phyloP scores from a whole-genome alignment of 1,284 basidiomycete genomes.

The Sphaerobolus stellatus region DNA sequence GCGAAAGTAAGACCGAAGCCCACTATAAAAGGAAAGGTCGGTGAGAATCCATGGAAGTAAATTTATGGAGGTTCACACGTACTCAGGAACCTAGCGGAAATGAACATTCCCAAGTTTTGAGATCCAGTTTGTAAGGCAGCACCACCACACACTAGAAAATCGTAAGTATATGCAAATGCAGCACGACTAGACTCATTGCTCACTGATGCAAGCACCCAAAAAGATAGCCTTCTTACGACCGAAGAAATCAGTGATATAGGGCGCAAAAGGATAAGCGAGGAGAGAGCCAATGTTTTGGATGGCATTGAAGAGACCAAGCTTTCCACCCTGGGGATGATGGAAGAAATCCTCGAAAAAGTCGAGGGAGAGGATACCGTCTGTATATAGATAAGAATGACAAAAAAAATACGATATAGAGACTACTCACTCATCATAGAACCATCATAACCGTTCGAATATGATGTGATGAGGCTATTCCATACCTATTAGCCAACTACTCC shows the following conservation, averaged over 20 bases:
- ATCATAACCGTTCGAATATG: constrained; percentile 76
- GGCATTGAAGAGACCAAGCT: constrained; percentile 71
- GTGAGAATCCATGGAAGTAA: background rate
- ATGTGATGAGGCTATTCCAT: constrained; percentile 60
- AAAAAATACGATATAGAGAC: constrained; percentile 8
- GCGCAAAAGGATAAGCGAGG: constrained; percentile 22
- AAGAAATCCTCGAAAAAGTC: constrained; percentile 62
- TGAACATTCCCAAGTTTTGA: constrained; percentile 76
- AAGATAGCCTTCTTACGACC: constrained; percentile 20
- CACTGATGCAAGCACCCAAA: constrained; percentile 18
- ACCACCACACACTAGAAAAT: constrained; percentile 58
- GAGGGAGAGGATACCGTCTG: constrained; percentile 63
- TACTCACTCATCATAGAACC: constrained; percentile 65
- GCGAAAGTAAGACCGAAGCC: constrained; percentile 79
- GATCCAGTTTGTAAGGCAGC: constrained; percentile 72
- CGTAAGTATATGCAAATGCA: no score
- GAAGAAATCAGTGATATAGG: constrained; percentile 19
- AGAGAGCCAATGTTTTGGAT: constrained; percentile 48
- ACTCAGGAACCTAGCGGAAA: constrained; percentile 55
- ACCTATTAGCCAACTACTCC: background rate
- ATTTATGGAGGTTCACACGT: background rate
- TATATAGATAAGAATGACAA: constrained; percentile 1
- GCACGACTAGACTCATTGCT: no score
- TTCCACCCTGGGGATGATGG: constrained; percentile 49
- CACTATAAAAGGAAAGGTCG: constrained; percentile 34